Conservation (phyloP, 1,284 basidiomycete species). For the Meripilus lineatus region DNA sequence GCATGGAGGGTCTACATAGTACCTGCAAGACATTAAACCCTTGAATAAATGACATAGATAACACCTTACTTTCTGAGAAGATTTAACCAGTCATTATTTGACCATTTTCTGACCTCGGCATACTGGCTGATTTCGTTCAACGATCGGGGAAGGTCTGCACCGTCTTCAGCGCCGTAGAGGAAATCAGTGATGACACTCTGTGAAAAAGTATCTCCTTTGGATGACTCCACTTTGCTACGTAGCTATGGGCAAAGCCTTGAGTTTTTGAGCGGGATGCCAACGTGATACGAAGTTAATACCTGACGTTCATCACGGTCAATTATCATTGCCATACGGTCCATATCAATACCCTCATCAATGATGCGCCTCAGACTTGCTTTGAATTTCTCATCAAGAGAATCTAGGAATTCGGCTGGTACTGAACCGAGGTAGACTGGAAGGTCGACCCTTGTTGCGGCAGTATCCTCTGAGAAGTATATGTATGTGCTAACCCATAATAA, state of each 20-base stretch:
- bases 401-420: slow-evolving; percentile 78
- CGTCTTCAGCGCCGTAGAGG: slow-evolving; percentile 83
- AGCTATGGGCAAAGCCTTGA: slow-evolving; percentile 38
- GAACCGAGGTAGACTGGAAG: slow-evolving; percentile 80
- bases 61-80: slow-evolving; percentile 72
- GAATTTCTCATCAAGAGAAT: slow-evolving; percentile 69
- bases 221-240: slow-evolving; percentile 69
- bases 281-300: slow-evolving; percentile 34
- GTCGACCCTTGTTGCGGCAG: slow-evolving; percentile 72
- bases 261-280: not conserved
- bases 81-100: slow-evolving; percentile 72
- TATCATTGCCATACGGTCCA: slow-evolving; percentile 87
- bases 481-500: slow-evolving; percentile 50
- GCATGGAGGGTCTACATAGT: slow-evolving; percentile 69
- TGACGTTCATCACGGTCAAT: slow-evolving; percentile 88
- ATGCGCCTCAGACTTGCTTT: slow-evolving; percentile 71
- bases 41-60: slow-evolving; percentile 6
- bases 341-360: slow-evolving; percentile 78
- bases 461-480: slow-evolving; percentile 80
- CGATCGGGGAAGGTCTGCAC: slow-evolving; percentile 69
- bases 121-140: slow-evolving; percentile 83
- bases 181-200: slow-evolving; percentile 80
- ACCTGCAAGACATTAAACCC: slow-evolving; percentile 41
- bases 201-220: slow-evolving; percentile 74
- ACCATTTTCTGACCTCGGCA: slow-evolving; percentile 65